A percentile compares a stretch with the other conserved stretches of the same genome.
phyloP scores from a whole-genome alignment of 352 stramenopile genomes.

The Globisporangium emineosum region DNA sequence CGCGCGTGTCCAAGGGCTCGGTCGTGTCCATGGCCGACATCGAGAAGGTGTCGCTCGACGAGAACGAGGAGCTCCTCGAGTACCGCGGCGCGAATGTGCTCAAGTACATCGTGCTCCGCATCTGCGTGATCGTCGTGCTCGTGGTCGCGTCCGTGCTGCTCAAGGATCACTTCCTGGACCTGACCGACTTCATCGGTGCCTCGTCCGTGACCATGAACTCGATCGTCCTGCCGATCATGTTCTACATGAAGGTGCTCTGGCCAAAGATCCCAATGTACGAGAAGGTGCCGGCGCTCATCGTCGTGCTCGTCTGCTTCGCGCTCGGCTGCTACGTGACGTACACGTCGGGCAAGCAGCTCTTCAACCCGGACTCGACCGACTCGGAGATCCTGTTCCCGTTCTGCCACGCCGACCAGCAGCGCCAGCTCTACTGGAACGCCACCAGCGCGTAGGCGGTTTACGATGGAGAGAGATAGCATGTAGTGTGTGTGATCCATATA shows the following conservation, averaged over 20 bases:
- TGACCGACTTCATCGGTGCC: slow-evolving; percentile 28
- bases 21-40: slow-evolving; percentile 19
- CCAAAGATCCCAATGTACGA: slow-evolving; percentile 20
- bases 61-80: neutral
- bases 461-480: neutral
- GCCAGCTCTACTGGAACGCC: slow-evolving; percentile 20
- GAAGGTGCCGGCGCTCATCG: slow-evolving; percentile 18
- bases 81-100: slow-evolving; percentile 17
- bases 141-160: slow-evolving; percentile 21
- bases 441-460: neutral
- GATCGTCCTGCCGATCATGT: slow-evolving; percentile 29
- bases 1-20: slow-evolving; percentile 11
- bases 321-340: slow-evolving; percentile 29
- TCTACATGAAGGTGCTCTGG: slow-evolving; percentile 24
- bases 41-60: slow-evolving; percentile 1
- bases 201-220: slow-evolving; percentile 24
- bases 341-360: slow-evolving; percentile 20
- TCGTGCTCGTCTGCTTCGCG: slow-evolving; percentile 19
- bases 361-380: slow-evolving; percentile 17
- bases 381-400: slow-evolving; percentile 17
- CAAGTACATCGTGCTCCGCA: slow-evolving; percentile 22
- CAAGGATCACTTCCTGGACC: slow-evolving; percentile 20
- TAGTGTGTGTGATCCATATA: neutral
- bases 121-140: slow-evolving; percentile 18
- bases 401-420: slow-evolving; percentile 17